Percentiles rank a stretch among this genome's conserved stretches.
Conservation (phyloP, 23 red algal genomes). For the Pyropia yezoensis region DNA sequence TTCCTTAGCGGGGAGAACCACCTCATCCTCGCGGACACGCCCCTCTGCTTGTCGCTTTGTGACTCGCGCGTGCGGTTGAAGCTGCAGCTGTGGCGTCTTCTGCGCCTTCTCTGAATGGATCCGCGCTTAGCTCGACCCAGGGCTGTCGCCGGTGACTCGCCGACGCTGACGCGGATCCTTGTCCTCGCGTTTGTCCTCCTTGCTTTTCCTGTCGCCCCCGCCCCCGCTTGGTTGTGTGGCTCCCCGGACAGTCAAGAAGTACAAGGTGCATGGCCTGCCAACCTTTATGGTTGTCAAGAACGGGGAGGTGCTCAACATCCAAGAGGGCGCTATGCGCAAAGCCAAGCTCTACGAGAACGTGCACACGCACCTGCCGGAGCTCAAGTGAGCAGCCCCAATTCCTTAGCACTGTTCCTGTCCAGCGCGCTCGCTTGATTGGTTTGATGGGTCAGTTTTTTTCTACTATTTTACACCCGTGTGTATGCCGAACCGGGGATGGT, state of each 20-base stretch:
- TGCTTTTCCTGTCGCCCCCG: background rate
- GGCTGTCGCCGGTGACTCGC: background rate
- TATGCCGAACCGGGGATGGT: too few relatives aligned
- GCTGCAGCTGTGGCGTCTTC: too few relatives aligned
- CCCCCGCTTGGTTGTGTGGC: background rate
- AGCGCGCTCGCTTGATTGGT: too few relatives aligned
- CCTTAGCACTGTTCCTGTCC: background rate
- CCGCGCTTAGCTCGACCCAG: too few relatives aligned
- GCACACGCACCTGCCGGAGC: slow-evolving; percentile 25
- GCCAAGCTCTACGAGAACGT: slow-evolving; percentile 43
- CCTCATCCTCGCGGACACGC: too few relatives aligned
- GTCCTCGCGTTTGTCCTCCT: background rate
- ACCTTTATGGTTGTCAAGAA: slow-evolving; percentile 78
- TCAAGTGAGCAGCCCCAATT: background rate
- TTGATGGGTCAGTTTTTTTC: too few relatives aligned
- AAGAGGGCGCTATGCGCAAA: slow-evolving; percentile 95
- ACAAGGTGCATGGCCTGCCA: slow-evolving; percentile 81
- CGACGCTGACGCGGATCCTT: background rate
- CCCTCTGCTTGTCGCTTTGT: too few relatives aligned
- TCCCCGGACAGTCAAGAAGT: slow-evolving; percentile 18
- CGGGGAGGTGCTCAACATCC: slow-evolving; percentile 39
- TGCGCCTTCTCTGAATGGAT: too few relatives aligned
- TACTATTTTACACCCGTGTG: too few relatives aligned
- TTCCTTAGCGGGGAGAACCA: too few relatives aligned
- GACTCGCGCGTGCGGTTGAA: too few relatives aligned